Base-by-base conservation (phyloP, 768 basidiomycete species). In the Lactarius psammicola region DNA sequence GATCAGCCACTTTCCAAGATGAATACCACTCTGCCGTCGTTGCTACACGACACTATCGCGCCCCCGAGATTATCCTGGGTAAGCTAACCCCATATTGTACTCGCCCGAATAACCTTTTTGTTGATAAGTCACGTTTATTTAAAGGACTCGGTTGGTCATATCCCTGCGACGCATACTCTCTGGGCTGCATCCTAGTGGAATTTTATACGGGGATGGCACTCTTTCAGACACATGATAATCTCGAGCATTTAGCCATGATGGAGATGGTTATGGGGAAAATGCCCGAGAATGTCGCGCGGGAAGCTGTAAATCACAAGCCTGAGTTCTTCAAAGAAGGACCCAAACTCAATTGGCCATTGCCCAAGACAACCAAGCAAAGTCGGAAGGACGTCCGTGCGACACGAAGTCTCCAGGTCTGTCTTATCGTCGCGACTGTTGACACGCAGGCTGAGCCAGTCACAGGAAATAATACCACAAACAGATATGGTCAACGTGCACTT, bases 231-330 rank as follows among this genome's bases (percentile, higher is more conserved):
- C 97, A 98, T 73, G 96, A 98, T 78, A 98, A 99, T 75, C 84
- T 98, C 10, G 97, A 99, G 76, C 97, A 99, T 77, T 86, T 99
- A 17, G 97, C 96, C 46, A 99, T 99, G 97, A 99, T 99, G 97
- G 95, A 98, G 75, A 89, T 92, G 75, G 97, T 98, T 44, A 98
- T 98, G 92, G 96, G 96, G 65, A 92, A 91, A 79, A 95, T 98
- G 89, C 93, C 95, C 0, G 87, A 90, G 59, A 86, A 88, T 6
- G 94, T 96, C 73, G 85, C 86, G 44, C 83, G 89, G 51, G 81
- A 83, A 53, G 90, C 89, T 20, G 85, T 88, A 10, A 83, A 89
- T 56, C 85, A 87, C 58, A 95, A 95, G 72, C 87, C 94, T 9
- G 95, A 98, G 73, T 97, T 92, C 76, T 98, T 99, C 82, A 94